Evolutionary conservation across 352 stramenopile species (phyloP), one percentile per base, ranked within the genome.

Genomic region (Pythium brachiatum): DNA sequence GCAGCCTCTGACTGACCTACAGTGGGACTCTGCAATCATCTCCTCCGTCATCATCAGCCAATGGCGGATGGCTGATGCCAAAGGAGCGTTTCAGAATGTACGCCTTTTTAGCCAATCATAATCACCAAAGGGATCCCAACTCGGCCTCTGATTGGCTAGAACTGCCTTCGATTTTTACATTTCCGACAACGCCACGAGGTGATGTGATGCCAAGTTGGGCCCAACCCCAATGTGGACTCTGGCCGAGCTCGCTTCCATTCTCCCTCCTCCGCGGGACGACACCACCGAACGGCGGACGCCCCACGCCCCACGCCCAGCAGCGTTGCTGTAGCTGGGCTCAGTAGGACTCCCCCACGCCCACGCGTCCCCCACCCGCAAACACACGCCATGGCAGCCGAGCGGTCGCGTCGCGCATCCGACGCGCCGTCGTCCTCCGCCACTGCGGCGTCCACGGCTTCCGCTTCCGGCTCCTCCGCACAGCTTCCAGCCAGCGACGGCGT

Each of bases 391-490:
- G 32, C 51, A 7, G 23, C 31, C 12, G 51, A 57, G 29, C 31
- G 32, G 25, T 13, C 25, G 27, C 27, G 29, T 3, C 51, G 29
- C 31, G 51, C 29, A 18, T 29, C 32, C 29, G 27, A 39, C 31
- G 20, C 52, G n/a, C 52, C 34, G n/a, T 60, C 53, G 21, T 62
- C 56, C 27, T 62, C 43, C 16, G 27, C 27, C 29, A 31, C 51
- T 29, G 15, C 51, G 12, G 27, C 59, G n/a, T 55, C 51, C 51
- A 53, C 51, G 59, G 43, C 59, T 23, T 59, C 51, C 50, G 43
- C 59, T 23, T 64, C 58, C 12, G 34, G 47, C 3, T 46, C 59
- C 15, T 66, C 51, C 7, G 26, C 39, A 16, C 44, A 32, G 11
- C 8, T 63, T 3, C 27, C 21, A 25, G 13, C 36, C 13, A 41